Base-by-base conservation (phyloP, 208 protist species). In the Crithidia fasciculata region DNA sequence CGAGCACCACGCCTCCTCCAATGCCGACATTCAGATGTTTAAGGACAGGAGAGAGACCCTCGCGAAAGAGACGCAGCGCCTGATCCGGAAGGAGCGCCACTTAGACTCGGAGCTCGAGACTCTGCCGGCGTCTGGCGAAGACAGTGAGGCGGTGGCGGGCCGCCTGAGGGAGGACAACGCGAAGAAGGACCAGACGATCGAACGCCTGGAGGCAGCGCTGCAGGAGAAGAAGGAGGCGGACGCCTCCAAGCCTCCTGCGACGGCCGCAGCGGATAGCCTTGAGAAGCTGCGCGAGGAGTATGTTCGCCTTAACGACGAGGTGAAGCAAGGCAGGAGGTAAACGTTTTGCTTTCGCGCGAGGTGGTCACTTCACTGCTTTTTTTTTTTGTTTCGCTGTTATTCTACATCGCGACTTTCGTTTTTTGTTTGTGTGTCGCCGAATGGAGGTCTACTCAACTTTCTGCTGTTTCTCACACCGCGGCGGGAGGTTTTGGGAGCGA, bases 1-100 rank as follows among this genome's bases (percentile, higher is more conserved):
- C 43, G 85, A 90, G 65, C 73, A 88, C 39, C 90, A 95, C 56
- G 82, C 82, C 9, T 74, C 70, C 18, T 60, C 61, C 13, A 85
- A 85, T 55, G 84, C 84, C 16, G 90, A 96, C 71, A 88, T 86
- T 54, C 83, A 87, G 49, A 86, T 87, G 76, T 86, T 96, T 58
- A 78, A 81, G 16, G 86, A 93, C 40, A 76, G 75, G 37, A 87
- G 85, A 19, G 90, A 95, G 63, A 62, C 82, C 44, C 61, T 79
- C 19, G 66, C 74, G 39, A 72, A 77, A 49, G 72, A 84, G 67
- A 77, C 70, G 12, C 75, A 84, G 65, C 72, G 58, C 28, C 41
- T 77, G 19, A 80, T 78, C 43, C 62, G 57, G 37, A 75, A 84
- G 59, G 68, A 84, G 58, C 58, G 62, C 57, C 55, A 74, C 41